Evolutionary conservation across 192 early-diverging fungal species (phyloP), one percentile per base, ranked within the genome.

Genomic region (Coemansia sp.): DNA sequence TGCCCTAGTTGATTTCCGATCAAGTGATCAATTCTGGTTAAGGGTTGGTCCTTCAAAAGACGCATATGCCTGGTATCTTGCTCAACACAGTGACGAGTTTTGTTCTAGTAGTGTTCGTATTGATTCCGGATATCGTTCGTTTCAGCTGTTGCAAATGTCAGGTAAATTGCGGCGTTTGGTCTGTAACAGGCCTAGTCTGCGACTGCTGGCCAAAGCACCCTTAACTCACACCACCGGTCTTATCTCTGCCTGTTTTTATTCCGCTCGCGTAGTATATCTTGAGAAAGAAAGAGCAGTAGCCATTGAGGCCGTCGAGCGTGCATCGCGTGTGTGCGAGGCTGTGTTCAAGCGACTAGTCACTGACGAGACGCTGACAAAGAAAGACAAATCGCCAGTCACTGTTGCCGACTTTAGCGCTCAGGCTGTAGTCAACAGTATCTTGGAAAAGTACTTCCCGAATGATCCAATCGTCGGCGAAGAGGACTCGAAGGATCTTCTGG

Each of bases 381-480:
- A 86, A 59, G 97, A 99, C 85, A 92, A 92, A 77, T 94, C 92
- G 2, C 96, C 97, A 22, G 97, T 99, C 8, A 99, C 97, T 86
- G 94, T 99, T 38, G 97, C 94, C 14, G 97, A 99, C 76, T 97
- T 88, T 81, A 90, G 92, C 54, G 90, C 94, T 11, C 97, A 99
- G 76, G 96, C 97, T 3, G 87, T 99, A 8, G 91, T 99, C 38
- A 97, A 96, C 81, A 73, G 85, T 1, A 79, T 91, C 57, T 84
- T 99, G 6, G 72, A 86, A 59, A 59, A 85, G 59, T 72, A 83
- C 58, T 97, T 98, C 57, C 94, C 96, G 12, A 32, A 87, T 17
- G 95, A 96, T 72, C 90, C 90, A 24, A 92, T 99, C 55, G 90
- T 98, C 14, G 97, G 95, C 27, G 97, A 99, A 75, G 97, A 99